A percentile compares a stretch with the other conserved stretches of the same genome.
These are phyloP conservation scores for Filobasidium wieringae DNA, from an alignment of 768 basidiomycete genomes.

Conservation along the genomic window DNA sequence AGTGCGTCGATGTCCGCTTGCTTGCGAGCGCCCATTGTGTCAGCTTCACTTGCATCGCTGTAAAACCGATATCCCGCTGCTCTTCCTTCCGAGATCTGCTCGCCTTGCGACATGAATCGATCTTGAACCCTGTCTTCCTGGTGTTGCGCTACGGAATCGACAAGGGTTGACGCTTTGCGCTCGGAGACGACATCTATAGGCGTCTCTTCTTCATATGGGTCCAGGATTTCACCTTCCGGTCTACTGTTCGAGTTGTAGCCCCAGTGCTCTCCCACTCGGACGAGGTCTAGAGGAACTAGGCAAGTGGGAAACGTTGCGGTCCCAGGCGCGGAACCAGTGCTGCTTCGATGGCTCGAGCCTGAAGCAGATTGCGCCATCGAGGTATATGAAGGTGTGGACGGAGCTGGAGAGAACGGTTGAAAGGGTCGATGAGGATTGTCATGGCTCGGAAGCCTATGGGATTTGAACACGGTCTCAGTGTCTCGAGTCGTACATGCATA, in stretches of 20 bases:
- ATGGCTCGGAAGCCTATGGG: background rate
- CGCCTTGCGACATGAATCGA: background rate
- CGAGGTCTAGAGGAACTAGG: constrained; percentile 6
- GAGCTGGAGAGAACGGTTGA: background rate
- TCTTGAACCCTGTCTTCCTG: background rate
- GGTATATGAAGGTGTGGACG: background rate
- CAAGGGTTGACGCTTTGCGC: constrained; percentile 1
- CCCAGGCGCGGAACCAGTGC: background rate
- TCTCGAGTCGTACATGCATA: background rate
- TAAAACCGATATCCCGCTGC: background rate
- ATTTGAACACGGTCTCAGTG: background rate
- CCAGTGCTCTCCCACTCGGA: constrained; percentile 7
- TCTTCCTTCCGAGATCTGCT: background rate
- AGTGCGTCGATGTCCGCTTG: background rate
- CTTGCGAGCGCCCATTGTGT: background rate
- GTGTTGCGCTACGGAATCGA: background rate
- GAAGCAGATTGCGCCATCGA: background rate
- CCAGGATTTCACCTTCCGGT: background rate
- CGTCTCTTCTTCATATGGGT: background rate
- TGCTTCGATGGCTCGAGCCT: background rate
- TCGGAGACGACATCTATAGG: no score
- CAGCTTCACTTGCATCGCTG: background rate
- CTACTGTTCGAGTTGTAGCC: background rate
- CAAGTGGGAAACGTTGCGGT: background rate
- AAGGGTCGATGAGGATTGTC: background rate